Evolutionary conservation across 768 basidiomycete species (phyloP).

Genomic region (Tylopilus felleus): DNA sequence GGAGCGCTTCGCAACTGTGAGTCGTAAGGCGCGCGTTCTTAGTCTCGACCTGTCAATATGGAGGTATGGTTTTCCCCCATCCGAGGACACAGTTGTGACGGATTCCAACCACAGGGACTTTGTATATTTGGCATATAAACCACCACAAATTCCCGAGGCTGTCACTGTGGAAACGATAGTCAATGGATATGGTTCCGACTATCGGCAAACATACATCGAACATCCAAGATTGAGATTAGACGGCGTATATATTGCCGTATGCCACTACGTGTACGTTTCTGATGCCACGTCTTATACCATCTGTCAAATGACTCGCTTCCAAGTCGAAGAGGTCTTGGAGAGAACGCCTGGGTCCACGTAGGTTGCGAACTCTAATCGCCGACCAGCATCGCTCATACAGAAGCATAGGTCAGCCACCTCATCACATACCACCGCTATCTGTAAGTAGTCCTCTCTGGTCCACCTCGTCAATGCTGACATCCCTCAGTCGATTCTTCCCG

Average conservation of each 20-base stretch:
- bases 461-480: constrained; percentile 2
- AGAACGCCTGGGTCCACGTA: constrained; percentile 87
- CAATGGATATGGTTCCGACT: constrained; percentile 55
- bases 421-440: constrained; percentile 93
- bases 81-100: constrained; percentile 1
- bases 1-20: constrained; percentile 74
- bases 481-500: constrained; percentile 75
- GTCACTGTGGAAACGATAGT: constrained; percentile 49
- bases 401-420: constrained; percentile 66
- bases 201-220: constrained; percentile 75
- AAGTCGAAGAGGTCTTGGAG: constrained; percentile 62
- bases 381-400: constrained; percentile 6
- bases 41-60: constrained; percentile 69
- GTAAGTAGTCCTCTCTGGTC: constrained; percentile 38
- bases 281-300: constrained; percentile 1
- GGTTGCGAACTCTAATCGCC: constrained; percentile 24
- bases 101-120: constrained; percentile 45
- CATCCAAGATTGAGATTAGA: constrained; percentile 83
- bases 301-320: not conserved
- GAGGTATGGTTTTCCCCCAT: constrained; percentile 50
- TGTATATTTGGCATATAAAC: constrained; percentile 62
- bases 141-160: constrained; percentile 67
- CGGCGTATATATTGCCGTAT: constrained; percentile 89
- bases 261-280: constrained; percentile 72
- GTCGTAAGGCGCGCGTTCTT: constrained; percentile 70